These are phyloP conservation scores for Brettanomyces custersianus DNA, from an alignment of 805 yeast genomes.

Conservation along the genomic window DNA sequence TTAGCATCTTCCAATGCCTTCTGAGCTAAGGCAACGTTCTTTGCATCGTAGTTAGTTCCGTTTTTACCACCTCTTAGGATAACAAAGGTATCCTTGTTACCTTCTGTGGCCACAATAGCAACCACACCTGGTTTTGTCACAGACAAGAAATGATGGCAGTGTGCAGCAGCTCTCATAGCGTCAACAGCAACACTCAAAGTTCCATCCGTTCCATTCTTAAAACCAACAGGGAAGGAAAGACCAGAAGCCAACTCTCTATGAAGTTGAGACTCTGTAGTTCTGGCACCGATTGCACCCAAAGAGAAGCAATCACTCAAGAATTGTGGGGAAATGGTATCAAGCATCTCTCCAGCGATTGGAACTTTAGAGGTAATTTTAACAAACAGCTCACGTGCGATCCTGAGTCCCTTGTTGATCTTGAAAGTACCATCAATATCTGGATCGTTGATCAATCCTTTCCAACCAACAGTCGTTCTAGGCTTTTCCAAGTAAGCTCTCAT, in stretches of 20 bases:
- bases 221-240: constrained; percentile 94
- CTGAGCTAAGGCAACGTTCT: constrained; percentile 59
- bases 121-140: constrained; percentile 96
- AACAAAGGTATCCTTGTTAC: constrained; percentile 83
- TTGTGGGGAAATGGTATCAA: constrained; percentile 96
- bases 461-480: constrained; percentile 98
- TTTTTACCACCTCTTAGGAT: constrained; percentile 93
- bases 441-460: constrained; percentile 97
- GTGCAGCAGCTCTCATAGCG: constrained; percentile 86
- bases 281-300: constrained; percentile 97
- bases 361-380: constrained; percentile 71
- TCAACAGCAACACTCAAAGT: constrained; percentile 89
- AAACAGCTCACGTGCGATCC: constrained; percentile 82
- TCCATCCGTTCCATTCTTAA: constrained; percentile 98
- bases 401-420: constrained; percentile 89
- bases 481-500: constrained; percentile 98
- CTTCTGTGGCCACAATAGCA: constrained; percentile 93
- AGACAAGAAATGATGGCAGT: constrained; percentile 88
- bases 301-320: constrained; percentile 88
- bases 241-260: constrained; percentile 98
- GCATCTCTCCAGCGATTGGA: constrained; percentile 96
- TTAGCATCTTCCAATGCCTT: constrained; percentile 43
- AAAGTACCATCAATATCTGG: constrained; percentile 92
- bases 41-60: constrained; percentile 84
- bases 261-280: constrained; percentile 96